These are phyloP conservation scores for Vaccinium darrowii DNA, from an alignment of 148 eudicot genomes.

Conservation along the genomic window DNA sequence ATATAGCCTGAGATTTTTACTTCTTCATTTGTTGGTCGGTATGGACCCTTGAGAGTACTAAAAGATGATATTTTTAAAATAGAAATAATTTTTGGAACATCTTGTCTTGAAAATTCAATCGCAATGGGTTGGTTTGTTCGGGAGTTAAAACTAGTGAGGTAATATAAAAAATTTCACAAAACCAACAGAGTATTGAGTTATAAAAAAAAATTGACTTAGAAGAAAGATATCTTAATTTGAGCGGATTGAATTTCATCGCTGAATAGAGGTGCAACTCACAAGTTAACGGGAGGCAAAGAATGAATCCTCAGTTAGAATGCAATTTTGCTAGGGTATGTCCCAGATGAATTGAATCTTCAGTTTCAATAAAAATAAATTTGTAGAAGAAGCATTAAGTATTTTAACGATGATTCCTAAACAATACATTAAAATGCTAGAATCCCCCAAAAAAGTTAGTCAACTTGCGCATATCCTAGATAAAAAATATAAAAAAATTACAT, in stretches of 20 bases:
- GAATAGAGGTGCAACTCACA: background rate
- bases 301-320: background rate
- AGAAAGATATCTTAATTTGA: background rate
- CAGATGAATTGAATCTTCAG: background rate
- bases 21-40: background rate
- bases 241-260: background rate
- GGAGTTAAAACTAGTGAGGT: background rate
- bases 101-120: background rate
- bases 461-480: background rate
- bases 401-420: background rate
- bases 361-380: background rate
- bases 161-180: background rate
- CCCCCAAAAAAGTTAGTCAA: background rate
- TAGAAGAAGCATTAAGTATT: background rate
- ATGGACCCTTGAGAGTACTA: background rate
- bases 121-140: background rate
- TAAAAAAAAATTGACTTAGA: background rate
- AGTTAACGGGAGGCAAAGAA: background rate
- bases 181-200: background rate
- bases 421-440: background rate
- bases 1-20: background rate
- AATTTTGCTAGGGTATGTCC: background rate
- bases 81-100: background rate
- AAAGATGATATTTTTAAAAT: background rate
- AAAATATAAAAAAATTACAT: background rate